Percentiles rank a stretch among this genome's conserved stretches.
Evolutionary conservation across 495 filamentous ascomycete genomes (phyloP).

Genomic region (Hyaloscypha variabilis): DNA sequence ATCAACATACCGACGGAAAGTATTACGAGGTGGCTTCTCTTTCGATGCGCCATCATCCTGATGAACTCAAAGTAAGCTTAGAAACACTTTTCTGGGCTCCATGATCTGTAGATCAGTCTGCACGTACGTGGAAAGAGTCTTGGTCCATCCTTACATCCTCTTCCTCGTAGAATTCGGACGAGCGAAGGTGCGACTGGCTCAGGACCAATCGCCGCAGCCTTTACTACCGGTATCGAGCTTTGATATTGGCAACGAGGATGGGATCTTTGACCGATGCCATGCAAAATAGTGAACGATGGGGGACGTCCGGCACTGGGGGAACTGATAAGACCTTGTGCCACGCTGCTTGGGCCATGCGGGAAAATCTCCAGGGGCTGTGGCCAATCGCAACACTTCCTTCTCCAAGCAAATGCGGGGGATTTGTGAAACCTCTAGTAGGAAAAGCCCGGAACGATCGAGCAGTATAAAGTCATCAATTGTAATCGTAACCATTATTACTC

Average conservation of each 20-base stretch:
- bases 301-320: not conserved
- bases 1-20: slow-evolving; percentile 15
- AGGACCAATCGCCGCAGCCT: not conserved
- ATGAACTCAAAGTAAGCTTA: not conserved
- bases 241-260: not conserved
- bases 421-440: no score
- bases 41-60: not conserved
- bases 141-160: not conserved
- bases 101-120: no score
- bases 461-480: slow-evolving; percentile 17
- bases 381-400: not conserved
- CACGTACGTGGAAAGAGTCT: not conserved
- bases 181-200: not conserved
- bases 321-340: not conserved
- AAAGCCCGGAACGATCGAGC: not conserved
- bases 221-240: not conserved
- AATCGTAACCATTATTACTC: slow-evolving; percentile 31
- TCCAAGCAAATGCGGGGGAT: not conserved
- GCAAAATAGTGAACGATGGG: not conserved
- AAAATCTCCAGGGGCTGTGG: not conserved
- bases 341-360: not conserved
- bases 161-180: not conserved
- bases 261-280: not conserved
- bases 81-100: no score
- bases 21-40: not conserved